A percentile compares a stretch with the other conserved stretches of the same genome.
Evolutionary conservation across 192 early-diverging fungal genomes (phyloP).

Genomic region (Coemansia sp.): DNA sequence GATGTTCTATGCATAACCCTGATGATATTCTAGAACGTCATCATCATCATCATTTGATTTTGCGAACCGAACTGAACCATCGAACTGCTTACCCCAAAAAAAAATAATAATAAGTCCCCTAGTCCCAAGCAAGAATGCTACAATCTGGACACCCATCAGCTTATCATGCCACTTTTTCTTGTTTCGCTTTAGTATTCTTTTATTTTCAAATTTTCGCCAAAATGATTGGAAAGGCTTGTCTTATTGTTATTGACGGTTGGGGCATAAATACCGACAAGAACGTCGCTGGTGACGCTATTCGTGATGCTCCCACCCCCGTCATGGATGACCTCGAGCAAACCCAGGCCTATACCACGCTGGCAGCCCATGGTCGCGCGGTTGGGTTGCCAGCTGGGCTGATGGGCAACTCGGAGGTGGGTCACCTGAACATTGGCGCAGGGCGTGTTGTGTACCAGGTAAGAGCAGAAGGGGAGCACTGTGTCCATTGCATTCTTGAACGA

Average conservation of each 20-base stretch:
- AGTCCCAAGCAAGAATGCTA: neutral
- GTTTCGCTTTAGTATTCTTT: neutral
- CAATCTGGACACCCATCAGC: neutral
- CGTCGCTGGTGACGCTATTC: slow-evolving; percentile 85
- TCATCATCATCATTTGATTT: neutral
- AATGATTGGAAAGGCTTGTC: slow-evolving; percentile 69
- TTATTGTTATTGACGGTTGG: slow-evolving; percentile 98
- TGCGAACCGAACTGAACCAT: neutral
- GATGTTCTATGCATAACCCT: neutral
- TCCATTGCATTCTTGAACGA: too few relatives aligned
- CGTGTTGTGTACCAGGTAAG: slow-evolving; percentile 90
- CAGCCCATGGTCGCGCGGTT: slow-evolving; percentile 92
- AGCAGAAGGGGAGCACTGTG: too few relatives aligned
- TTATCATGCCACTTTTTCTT: neutral
- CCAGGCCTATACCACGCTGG: slow-evolving; percentile 74
- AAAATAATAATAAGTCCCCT: neutral
- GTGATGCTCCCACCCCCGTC: slow-evolving; percentile 87
- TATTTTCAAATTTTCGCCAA: neutral
- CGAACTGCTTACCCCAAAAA: neutral
- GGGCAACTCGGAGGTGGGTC: slow-evolving; percentile 99
- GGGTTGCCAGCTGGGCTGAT: slow-evolving; percentile 98
- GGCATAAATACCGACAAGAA: slow-evolving; percentile 74
- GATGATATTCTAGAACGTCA: slow-evolving; percentile 16
- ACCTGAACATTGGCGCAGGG: slow-evolving; percentile 99
- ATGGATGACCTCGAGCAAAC: slow-evolving; percentile 79